Evolutionary conservation across 768 basidiomycete genomes (phyloP), one percentile per base, ranked within the genome.

Genomic region (Amanita pallidorosea): DNA sequence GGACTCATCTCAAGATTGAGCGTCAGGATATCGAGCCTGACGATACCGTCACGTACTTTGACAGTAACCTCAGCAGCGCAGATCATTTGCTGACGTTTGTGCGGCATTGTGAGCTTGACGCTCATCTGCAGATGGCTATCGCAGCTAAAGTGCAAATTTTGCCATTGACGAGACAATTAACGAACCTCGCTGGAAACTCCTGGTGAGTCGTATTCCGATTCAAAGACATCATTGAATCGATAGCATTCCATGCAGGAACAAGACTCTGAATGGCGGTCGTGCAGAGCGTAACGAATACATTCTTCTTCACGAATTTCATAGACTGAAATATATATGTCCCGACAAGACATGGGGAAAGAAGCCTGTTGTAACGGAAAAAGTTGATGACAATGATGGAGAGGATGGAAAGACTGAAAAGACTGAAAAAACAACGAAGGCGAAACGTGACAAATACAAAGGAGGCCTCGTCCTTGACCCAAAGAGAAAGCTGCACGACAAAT

Each of bases 221-320:
- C 23, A 31, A 1, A 33, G 27, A 25, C 31, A 11, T 27, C 13
- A 29, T 15, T 29, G 38, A 9, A 17, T 47, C 47, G 48, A 41
- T 44, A 13, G 17, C 23, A 31, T 18, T 44, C 20, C 41, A 2
- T 31, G 47, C 58, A 97, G 94, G 94, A 97, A 94, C 68, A 91
- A 94, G 60, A 98, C 96, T 0, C 66, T 99, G 41, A 97, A 92
- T 56, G 95, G 95, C 55, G 96, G 94, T 58, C 91, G 96, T 49
- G 96, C 96, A 0, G 96, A 98, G 61, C 90, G 96, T 23, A 99
- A 98, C 65, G 96, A 98, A 66, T 99, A 94, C 72, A 97, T 99
- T 79, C 70, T 99, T 38, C 74, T 99, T 15, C 96, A 99, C 64
- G 94, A 98, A 64, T 99, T 99, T 69, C 93, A 99, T 63, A 79